Base-by-base conservation (phyloP, 768 basidiomycete genomes). In the Amanita pallidorosea region DNA sequence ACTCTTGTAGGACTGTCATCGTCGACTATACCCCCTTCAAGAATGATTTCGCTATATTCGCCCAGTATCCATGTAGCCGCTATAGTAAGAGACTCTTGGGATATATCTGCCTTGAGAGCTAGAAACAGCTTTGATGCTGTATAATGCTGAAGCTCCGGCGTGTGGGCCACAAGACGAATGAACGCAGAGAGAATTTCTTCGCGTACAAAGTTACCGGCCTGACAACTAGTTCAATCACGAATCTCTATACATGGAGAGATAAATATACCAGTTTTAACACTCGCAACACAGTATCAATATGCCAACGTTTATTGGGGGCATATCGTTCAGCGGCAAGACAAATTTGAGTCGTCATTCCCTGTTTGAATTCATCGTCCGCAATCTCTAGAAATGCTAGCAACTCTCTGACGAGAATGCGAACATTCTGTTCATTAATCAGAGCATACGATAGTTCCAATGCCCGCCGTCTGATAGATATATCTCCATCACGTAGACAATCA, bases 401-500 rank as follows among this genome's bases (percentile, higher is more conserved):
- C 60, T 99, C 96, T 49, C 95, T 74, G 35, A 90, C 88, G 52
- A 98, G 80, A 49, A 96, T 77, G 34, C 92, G 84, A 41, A 99
- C 89, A 60, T 96, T 98, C 56, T 79, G 74, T 59, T 98, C 95
- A 62, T 96, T 95, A 64, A 97, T 91, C 49, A 99, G 79, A 0
- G 95, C 94, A 64, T 98, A 99, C 9, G 93, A 96, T 2, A 99
- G 76, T 65, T 98, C 96, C 29, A 99, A 80, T 1, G 96, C 96
- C 51, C 96, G 85, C 40, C 96, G 83, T 31, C 96, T 83, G 62
- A 99, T 99, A 8, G 96, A 99, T 51, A 99, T 97, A 58, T 98
- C 96, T 8, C 95, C 96, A 58, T 99, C 96, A n/a, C 95, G 85
- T 35, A 99, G 71, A 70, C 96, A 99, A 64, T 98, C 95, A n/a